These are phyloP conservation scores for Phoma sp. DNA, from an alignment of 2,329 filamentous ascomycete genomes.

Conservation along the genomic window DNA sequence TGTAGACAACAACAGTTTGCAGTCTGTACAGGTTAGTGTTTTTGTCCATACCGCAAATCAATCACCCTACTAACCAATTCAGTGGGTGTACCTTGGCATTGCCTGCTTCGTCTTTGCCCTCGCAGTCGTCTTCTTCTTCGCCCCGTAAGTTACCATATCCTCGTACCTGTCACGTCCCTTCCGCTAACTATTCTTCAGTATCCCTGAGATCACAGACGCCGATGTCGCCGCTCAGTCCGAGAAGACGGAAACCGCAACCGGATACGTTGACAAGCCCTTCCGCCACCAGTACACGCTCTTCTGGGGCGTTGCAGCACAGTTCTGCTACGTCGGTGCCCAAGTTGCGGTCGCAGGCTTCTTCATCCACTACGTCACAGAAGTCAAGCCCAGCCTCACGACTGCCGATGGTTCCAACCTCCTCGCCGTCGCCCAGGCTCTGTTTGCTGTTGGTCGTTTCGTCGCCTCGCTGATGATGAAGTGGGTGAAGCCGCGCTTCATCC, in stretches of 20 bases:
- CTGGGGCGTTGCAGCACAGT: slow-evolving; percentile 61
- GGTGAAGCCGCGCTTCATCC: slow-evolving; percentile 63
- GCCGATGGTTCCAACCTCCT: slow-evolving; percentile 45
- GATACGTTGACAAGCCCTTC: slow-evolving; percentile 58
- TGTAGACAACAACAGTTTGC: slow-evolving; percentile 51
- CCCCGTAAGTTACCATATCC: slow-evolving; percentile 53
- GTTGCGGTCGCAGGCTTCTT: slow-evolving; percentile 61
- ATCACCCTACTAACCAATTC: no score
- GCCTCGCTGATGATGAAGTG: slow-evolving; percentile 60
- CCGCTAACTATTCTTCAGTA: slow-evolving; percentile 15
- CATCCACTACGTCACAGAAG: slow-evolving; percentile 50
- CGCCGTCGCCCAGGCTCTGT: slow-evolving; percentile 63
- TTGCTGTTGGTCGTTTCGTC: slow-evolving; percentile 64
- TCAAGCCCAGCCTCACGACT: slow-evolving; percentile 46
- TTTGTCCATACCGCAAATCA: no score
- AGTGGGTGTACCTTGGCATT: slow-evolving; percentile 68
- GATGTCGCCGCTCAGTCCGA: slow-evolving; percentile 62
- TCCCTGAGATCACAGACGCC: slow-evolving; percentile 66
- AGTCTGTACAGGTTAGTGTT: no score
- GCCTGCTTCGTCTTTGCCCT: slow-evolving; percentile 65
- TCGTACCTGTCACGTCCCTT: not conserved
- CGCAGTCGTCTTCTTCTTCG: slow-evolving; percentile 65
- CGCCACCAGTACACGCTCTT: slow-evolving; percentile 57
- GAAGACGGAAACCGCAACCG: slow-evolving; percentile 31
- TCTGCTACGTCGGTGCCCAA: slow-evolving; percentile 67